These are phyloP conservation scores for Corymbia maculata DNA, from an alignment of 345 rosid genomes.

Conservation along the genomic window DNA sequence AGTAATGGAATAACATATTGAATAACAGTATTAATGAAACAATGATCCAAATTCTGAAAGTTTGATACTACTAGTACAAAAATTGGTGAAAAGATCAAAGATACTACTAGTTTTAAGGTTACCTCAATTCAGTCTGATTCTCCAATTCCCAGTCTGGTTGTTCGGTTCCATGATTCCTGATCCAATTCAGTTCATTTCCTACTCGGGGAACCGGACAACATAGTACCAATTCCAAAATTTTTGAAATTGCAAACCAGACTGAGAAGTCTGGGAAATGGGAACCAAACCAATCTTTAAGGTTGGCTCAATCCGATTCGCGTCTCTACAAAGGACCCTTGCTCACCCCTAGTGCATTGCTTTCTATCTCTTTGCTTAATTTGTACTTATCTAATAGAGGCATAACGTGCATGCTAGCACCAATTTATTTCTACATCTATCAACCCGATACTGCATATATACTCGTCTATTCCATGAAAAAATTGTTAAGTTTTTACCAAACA, in stretches of 20 bases:
- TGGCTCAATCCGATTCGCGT: rapidly evolving
- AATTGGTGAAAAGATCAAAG: neutral
- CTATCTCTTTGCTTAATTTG: no score
- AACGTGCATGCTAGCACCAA: no score
- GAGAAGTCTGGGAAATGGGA: no score
- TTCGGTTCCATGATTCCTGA: no score
- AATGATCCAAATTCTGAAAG: rapidly evolving
- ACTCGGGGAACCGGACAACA: rapidly evolving
- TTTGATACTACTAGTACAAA: neutral
- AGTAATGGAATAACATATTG: neutral
- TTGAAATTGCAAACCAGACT: no score
- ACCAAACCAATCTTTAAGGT: neutral
- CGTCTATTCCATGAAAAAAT: no score
- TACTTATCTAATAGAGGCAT: no score
- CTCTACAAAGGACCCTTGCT: neutral
- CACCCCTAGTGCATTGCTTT: neutral
- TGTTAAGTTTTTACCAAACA: no score
- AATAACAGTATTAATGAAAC: neutral
- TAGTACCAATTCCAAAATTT: rapidly evolving
- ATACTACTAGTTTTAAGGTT: neutral
- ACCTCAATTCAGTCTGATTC: rapidly evolving
- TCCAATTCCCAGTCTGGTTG: rapidly evolving
- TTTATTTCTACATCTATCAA: no score
- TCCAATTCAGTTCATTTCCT: rapidly evolving
- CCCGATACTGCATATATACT: no score